Base-by-base conservation (phyloP, 1,284 basidiomycete genomes). In the Microbotryomycetes sp. region DNA sequence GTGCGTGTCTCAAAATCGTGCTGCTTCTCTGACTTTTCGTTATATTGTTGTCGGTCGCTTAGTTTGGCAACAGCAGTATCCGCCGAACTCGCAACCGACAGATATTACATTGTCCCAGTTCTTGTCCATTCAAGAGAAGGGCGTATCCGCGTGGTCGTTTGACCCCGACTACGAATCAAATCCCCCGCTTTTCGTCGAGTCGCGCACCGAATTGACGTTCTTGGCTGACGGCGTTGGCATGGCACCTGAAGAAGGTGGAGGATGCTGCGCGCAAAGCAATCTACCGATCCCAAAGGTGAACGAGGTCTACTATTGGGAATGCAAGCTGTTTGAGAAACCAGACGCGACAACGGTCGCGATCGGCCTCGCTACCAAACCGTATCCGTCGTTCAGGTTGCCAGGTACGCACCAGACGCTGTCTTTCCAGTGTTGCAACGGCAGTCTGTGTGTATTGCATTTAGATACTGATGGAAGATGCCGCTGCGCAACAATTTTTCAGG, bases 231-330 rank as follows among this genome's bases (percentile, higher is more conserved):
- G 92, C 7, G 86, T 88, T 22, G 91, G 89, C 22, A 79, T 80
- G 79, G 68, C 77, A 0, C 72, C 72, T 6, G 69, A 76, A 45
- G 79, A 81, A 70, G 79, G 79, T 14, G 80, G 79, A 7, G 88
- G 89, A 2, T 92, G 92, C 25, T 89, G 84, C 60, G 92, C 97
- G 5, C 90, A 96, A 78, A 92, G 90, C 55, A 97, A 97, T 75
- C 81, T 97, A 6, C 92, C 92, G 0, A 79, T 97, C 4, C 92
- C 92, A 15, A 94, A 94, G 74, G 80, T 96, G 56, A 97, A 97
- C 77, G 92, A 97, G 75, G 91, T 94, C 15, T 97, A 97, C 76
- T 97, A 97, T 75, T 97, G 89, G 88, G 92, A 97, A 75, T 88
- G 92, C 66, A 97, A 97, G 79, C 88, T 96, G 86, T 97, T 92